phyloP scores from a whole-genome alignment of 169 alveolate species.

The Eimeria zaria region DNA sequence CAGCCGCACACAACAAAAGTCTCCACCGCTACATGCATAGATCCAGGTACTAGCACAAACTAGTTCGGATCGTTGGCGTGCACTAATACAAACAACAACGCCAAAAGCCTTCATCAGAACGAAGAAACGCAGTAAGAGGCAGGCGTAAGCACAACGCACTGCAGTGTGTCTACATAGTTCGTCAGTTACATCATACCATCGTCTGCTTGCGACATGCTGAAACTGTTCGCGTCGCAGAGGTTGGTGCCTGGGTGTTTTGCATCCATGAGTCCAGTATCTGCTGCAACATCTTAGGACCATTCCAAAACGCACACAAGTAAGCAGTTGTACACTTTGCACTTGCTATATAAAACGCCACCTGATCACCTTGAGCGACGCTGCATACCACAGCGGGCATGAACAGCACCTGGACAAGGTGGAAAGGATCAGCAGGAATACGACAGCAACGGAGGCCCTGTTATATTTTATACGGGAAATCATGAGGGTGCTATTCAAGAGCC shows the following conservation, averaged over 20 bases:
- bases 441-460: background rate
- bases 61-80: background rate
- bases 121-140: background rate
- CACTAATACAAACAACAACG: background rate
- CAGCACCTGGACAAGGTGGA: background rate
- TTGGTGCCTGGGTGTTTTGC: slow-evolving; percentile 46
- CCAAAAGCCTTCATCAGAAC: background rate
- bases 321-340: background rate
- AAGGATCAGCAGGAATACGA: background rate
- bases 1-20: background rate
- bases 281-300: background rate
- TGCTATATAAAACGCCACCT: background rate
- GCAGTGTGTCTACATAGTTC: background rate
- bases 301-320: background rate
- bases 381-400: background rate
- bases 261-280: slow-evolving; percentile 3
- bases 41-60: background rate
- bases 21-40: background rate
- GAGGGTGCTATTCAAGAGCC: background rate
- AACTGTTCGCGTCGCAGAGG: slow-evolving; percentile 20
- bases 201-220: slow-evolving; percentile 15
- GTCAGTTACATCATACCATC: background rate
- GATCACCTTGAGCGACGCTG: background rate
- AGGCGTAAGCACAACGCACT: background rate
- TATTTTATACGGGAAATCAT: background rate